Base-by-base conservation (phyloP, 2,329 filamentous ascomycete species). In the Sphaceloma murrayae region DNA sequence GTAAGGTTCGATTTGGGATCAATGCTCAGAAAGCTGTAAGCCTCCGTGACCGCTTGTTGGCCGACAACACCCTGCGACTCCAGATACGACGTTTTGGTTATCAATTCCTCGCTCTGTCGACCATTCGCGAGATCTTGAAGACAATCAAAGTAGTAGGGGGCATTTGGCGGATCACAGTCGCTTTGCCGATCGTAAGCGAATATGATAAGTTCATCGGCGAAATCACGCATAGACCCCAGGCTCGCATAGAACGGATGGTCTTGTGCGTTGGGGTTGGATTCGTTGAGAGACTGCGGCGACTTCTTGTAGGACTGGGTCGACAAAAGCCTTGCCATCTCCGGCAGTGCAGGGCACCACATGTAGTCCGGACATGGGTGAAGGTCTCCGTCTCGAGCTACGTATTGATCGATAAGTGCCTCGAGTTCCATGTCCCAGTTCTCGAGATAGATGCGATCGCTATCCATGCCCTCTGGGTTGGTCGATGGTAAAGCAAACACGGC, bases 151-250 rank as follows among this genome's bases (percentile, higher is more conserved):
- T 83, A 84, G 55, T 77, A 75, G 2, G 77, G 61, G 13, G 65
- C 63, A 48, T 74, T 73, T 14, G 53, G 50, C 14, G 70, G 67
- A 56, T 84, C 77, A 40, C 68, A 70, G 6, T 63, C 56, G 17
- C 69, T 63, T 60, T 85, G 80, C 24, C 73, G 67, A 17, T 75
- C 66, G 55, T 76, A 84, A 3, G 77, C 75, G 57, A 77, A 81
- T 19, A 69, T 62, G 13, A 85, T 62, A n/a, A 79, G 61, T 1
- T 63, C 55, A 53, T 82, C 76, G 4, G 74, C 69, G 58, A 83
- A 82, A 54, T 81, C 73, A 29, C 72, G 69, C 6, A 77, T 58
- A 10, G 70, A 70, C 16, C 81, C 81, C 16, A 85, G 64, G 50
- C 76, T 74, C 39, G 76, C 74, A 56, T 80, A 82, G 51, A 71